Evolutionary conservation across 2,329 filamentous ascomycete genomes (phyloP), one percentile per base, ranked within the genome.

Genomic region (Fusarium poae): DNA sequence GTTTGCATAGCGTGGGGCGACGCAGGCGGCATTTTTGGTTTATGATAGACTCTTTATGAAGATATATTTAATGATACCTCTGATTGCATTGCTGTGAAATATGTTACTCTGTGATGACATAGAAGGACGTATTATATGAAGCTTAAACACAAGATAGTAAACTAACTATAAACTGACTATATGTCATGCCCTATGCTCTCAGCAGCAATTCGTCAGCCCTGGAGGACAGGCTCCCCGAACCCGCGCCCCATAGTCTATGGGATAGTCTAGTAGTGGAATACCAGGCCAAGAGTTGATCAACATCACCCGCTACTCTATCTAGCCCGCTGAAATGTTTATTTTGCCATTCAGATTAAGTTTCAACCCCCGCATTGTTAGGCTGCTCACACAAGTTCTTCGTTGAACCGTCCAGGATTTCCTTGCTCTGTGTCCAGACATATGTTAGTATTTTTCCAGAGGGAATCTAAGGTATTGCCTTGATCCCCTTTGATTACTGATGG

Each of bases 21-120:
- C 29, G 34, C n/a, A 18, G 34, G 18, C 13, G 48, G 21, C 32
- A 12, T 40, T 51, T 12, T 39, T 25, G 34, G 34, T 39, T 51
- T 51, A 51, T 39, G 48, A 51, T 51, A 40, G 48, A 51, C 32
- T 51, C 18, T 49, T 50, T 51, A 51, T 51, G 48, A 51, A 39
- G 23, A 29, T 20, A 39, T 25, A 29, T 27, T 51, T 51, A 51
- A 51, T 51, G 48, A 51, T 39, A 29, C n/a, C 23, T 29, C 4
- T 1, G 3, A 0, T 39, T 9, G 2, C 34, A 21, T 15, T 8
- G 0, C 3, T 3, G 45, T 49, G 35, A 39, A 39, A 21, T 39
- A 5, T 20, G 12, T 13, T 13, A 11, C 13, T 6, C n/a, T 39
- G 9, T 2, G 5, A 20, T 37, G 6, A 0, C 1, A 34, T 13